Percentiles rank a stretch among this genome's conserved stretches.
phyloP scores from a whole-genome alignment of 495 filamentous ascomycete species.

The Aspergillus diversus region DNA sequence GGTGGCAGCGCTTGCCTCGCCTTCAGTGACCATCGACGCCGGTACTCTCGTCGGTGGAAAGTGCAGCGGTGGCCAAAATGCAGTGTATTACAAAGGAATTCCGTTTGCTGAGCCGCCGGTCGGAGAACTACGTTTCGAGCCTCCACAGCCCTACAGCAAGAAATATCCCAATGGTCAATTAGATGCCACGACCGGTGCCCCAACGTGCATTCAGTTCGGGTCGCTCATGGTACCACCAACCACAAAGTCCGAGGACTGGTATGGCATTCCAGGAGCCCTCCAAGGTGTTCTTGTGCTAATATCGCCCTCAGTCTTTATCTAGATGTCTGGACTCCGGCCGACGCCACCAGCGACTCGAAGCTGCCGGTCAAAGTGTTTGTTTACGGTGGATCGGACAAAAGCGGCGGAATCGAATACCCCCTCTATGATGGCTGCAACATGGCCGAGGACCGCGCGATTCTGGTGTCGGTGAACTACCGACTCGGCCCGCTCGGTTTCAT shows the following conservation, averaged over 20 bases:
- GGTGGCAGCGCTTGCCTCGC: not conserved
- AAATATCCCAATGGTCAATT: conserved; percentile 20
- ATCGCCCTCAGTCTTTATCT: conserved; percentile 25
- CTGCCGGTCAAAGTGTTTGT: conserved; percentile 49
- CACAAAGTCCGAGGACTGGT: conserved; percentile 38
- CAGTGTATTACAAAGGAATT: conserved; percentile 26
- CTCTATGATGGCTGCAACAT: conserved; percentile 46
- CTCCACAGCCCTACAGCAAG: conserved; percentile 18
- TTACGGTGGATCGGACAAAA: conserved; percentile 38
- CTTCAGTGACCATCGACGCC: conserved; percentile 6
- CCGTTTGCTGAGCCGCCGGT: conserved; percentile 36
- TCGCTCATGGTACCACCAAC: conserved; percentile 25
- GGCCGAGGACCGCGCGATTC: conserved; percentile 36
- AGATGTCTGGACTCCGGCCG: conserved; percentile 33
- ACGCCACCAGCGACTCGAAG: conserved; percentile 38
- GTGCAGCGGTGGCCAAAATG: not conserved
- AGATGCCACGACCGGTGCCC: conserved; percentile 24
- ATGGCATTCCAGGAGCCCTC: conserved; percentile 4
- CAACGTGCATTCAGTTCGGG: conserved; percentile 40
- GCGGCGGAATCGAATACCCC: conserved; percentile 27
- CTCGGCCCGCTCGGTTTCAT: conserved; percentile 39
- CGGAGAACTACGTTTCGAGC: conserved; percentile 28
- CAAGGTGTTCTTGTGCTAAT: conserved; percentile 3
- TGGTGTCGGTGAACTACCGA: conserved; percentile 47
- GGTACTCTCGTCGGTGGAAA: conserved; percentile 4